phyloP scores from a whole-genome alignment of 1,139 yeast genomes.

The Martiniozyma asiatica region DNA sequence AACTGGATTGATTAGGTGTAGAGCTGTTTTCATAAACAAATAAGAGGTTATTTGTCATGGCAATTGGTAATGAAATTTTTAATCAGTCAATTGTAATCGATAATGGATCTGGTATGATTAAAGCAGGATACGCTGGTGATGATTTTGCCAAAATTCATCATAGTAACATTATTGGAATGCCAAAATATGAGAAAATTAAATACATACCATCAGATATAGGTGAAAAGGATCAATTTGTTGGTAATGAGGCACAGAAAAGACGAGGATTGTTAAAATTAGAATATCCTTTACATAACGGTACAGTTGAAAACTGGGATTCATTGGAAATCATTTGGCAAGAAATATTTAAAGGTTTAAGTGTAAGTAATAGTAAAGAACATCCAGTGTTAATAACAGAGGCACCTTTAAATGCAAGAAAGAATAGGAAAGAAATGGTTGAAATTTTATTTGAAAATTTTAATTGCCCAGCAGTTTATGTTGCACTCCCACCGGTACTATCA shows the following conservation, averaged over 20 bases:
- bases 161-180: conserved; percentile 56
- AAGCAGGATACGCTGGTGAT: conserved; percentile 92
- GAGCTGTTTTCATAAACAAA: no score
- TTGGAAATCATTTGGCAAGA: conserved; percentile 40
- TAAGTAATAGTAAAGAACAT: conserved; percentile 46
- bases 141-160: conserved; percentile 53
- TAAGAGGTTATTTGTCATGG: no score
- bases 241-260: conserved; percentile 58
- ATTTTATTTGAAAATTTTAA: conserved; percentile 72
- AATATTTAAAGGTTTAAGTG: conserved; percentile 14
- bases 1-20: no score
- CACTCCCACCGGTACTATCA: conserved; percentile 76
- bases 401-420: conserved; percentile 64
- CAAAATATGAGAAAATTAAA: conserved; percentile 64
- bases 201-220: conserved; percentile 68
- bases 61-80: no score
- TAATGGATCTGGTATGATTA: conserved; percentile 82
- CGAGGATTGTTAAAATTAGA: conserved; percentile 61
- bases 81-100: conserved; percentile 91
- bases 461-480: conserved; percentile 77
- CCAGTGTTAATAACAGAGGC: conserved; percentile 86
- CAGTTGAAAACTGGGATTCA: conserved; percentile 76
- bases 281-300: conserved; percentile 74
- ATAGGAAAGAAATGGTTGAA: conserved; percentile 67
- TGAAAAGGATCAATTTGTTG: conserved; percentile 52